Percentiles rank a stretch among this genome's conserved stretches.
Evolutionary conservation across 768 basidiomycete species (phyloP).

Genomic region (Xerocomellus intermedius): DNA sequence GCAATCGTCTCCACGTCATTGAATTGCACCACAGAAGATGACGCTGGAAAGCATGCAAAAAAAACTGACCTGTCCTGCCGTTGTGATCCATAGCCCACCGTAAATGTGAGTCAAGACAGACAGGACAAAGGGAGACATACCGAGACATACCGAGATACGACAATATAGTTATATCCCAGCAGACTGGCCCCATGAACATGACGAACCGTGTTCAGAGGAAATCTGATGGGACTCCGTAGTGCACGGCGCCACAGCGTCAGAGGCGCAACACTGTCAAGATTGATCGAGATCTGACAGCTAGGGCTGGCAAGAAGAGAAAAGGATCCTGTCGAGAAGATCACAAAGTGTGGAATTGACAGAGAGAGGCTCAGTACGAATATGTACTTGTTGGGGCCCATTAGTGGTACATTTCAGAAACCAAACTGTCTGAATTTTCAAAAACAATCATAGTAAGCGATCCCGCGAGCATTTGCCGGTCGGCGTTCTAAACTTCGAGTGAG

Average conservation of each 20-base stretch:
- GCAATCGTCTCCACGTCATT: background rate
- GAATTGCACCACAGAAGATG: background rate
- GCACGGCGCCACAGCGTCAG: constrained; percentile 16
- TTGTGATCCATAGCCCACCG: background rate
- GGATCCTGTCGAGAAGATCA: constrained; percentile 1
- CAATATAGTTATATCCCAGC: background rate
- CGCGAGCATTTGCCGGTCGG: constrained; percentile 33
- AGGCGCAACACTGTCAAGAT: constrained; percentile 1
- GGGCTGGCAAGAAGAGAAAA: background rate
- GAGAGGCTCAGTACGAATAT: background rate
- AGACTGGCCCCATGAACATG: background rate
- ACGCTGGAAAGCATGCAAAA: background rate
- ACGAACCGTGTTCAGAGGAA: background rate
- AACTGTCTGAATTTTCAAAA: background rate
- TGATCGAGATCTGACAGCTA: constrained; percentile 7
- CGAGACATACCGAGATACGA: constrained; percentile 2
- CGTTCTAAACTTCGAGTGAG: constrained; percentile 12
- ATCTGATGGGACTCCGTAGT: background rate
- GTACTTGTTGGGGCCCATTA: background rate
- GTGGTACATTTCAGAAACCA: background rate
- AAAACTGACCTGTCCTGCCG: background rate
- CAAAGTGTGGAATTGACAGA: background rate
- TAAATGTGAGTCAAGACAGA: background rate
- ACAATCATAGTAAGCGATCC: constrained; percentile 28
- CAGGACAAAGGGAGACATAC: background rate